phyloP scores from a whole-genome alignment of 2,329 filamentous ascomycete species.

The Colletotrichum camelliae region DNA sequence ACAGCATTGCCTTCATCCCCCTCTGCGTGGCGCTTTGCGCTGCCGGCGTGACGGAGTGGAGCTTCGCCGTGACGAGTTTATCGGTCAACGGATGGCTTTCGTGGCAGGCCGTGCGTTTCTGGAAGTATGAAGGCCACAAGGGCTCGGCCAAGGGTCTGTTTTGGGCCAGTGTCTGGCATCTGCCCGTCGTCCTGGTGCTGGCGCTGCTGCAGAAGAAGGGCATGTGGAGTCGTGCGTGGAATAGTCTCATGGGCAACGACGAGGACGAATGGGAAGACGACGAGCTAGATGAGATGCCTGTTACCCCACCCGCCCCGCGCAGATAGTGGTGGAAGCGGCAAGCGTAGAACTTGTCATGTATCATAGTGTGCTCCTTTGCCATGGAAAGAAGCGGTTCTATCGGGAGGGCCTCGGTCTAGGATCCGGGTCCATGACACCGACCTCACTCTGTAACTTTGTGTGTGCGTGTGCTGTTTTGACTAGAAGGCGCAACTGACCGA shows the following conservation, averaged over 20 bases:
- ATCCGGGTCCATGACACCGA: background rate
- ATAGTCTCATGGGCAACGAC: slow-evolving; percentile 64
- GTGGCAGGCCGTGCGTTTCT: slow-evolving; percentile 81
- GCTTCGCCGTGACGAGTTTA: slow-evolving; percentile 80
- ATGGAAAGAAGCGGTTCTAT: background rate
- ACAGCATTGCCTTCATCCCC: slow-evolving; percentile 85
- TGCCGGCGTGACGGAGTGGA: slow-evolving; percentile 82
- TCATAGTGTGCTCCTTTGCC: slow-evolving; percentile 8
- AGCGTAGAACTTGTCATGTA: slow-evolving; percentile 1
- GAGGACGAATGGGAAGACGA: slow-evolving; percentile 65
- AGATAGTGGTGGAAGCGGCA: background rate
- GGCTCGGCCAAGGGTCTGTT: slow-evolving; percentile 86
- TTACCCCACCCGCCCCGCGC: background rate
- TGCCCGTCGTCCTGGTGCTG: slow-evolving; percentile 87
- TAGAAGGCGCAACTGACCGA: background rate
- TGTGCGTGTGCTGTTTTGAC: background rate
- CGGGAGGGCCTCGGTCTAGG: background rate
- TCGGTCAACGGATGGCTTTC: slow-evolving; percentile 87
- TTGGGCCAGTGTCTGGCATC: slow-evolving; percentile 97
- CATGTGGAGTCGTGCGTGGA: slow-evolving; percentile 84
- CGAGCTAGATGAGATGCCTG: slow-evolving; percentile 53
- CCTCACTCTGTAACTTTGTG: background rate
- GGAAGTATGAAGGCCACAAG: slow-evolving; percentile 76
- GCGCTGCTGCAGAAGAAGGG: slow-evolving; percentile 94
- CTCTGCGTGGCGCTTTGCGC: slow-evolving; percentile 83